Evolutionary conservation across 805 yeast genomes (phyloP), one percentile per base, ranked within the genome.

Genomic region (Yarrowia sp.): DNA sequence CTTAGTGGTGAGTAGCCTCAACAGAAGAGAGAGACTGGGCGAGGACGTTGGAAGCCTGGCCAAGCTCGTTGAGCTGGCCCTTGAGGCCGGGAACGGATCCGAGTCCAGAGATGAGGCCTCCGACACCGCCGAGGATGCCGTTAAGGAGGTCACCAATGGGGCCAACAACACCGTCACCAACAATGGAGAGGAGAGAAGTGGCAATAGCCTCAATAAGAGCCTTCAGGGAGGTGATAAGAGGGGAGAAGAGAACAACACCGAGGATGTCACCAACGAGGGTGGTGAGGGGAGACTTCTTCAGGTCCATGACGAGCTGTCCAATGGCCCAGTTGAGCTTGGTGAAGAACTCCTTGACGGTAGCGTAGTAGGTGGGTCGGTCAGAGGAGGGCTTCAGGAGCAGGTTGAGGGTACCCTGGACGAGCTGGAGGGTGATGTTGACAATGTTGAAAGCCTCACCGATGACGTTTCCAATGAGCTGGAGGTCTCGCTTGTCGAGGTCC

Each of bases 331-430:
- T 51, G 58, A 51, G 58, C 58, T 51, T 51, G 58, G 58, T 51
- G 58, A 51, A 51, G 58, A 51, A 51, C 41, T 33, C 41, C 58
- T 51, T 51, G 58, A 51, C 58, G 32, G 58, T 51, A 9, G 58
- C 58, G 58, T 51, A 51, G 58, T 51, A 51, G 58, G 58, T 51
- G 58, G 58, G 58, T 51, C 58, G 58, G 58, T 51, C 58, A 51
- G 58, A 51, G 8, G 58, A 51, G 58, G 58, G 58, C 41, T 33
- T 51, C 41, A 51, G 58, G 58, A 51, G 58, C 58, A 51, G 58
- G 58, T 51, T 51, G 5, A 51, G 58, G 58, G 58, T 51, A 4
- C 58, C 58, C 58, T 51, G 58, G 58, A 51, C 58, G n/a, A 51
- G 58, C 58, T 51, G 58, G 58, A 51, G 58, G 41, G 58, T 51